Conservation (phyloP, 768 basidiomycete species). For the Hydnomerulius pinastri region DNA sequence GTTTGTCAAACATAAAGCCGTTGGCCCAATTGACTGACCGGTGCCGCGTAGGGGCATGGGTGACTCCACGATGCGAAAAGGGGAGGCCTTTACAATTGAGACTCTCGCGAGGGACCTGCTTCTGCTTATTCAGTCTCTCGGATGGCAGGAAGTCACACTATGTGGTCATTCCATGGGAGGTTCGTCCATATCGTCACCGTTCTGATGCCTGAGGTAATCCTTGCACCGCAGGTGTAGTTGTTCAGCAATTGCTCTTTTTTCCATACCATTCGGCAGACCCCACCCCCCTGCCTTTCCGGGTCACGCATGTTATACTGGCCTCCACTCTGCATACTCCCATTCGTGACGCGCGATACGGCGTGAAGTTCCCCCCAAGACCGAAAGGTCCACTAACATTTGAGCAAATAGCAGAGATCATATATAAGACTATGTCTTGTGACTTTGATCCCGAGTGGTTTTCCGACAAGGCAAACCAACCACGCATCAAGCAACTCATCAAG, state of each 20-base stretch:
- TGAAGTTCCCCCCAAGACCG: constrained; percentile 20
- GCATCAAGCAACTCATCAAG: constrained; percentile 28
- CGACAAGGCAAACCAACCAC: constrained; percentile 27
- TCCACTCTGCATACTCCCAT: constrained; percentile 30
- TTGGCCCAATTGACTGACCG: background rate
- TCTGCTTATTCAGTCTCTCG: constrained; percentile 37
- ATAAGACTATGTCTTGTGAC: constrained; percentile 28
- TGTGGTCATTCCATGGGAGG: constrained; percentile 58
- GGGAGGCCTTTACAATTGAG: constrained; percentile 46
- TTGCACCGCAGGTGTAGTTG: constrained; percentile 37
- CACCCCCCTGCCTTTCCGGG: constrained; percentile 38
- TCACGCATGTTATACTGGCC: constrained; percentile 43
- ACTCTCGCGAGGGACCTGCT: constrained; percentile 47
- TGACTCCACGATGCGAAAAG: constrained; percentile 36
- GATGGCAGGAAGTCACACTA: constrained; percentile 44
- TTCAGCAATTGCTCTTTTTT: constrained; percentile 46
- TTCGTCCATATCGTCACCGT: constrained; percentile 17
- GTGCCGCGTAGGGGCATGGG: constrained; percentile 43
- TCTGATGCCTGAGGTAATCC: background rate
- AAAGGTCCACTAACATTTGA: constrained; percentile 24
- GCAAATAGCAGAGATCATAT: constrained; percentile 33
- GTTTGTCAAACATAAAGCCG: background rate
- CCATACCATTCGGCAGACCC: constrained; percentile 40
- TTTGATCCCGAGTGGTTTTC: constrained; percentile 40
- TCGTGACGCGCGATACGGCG: constrained; percentile 37